Base-by-base conservation (phyloP, 345 rosid species). In the Theobroma cacao region DNA sequence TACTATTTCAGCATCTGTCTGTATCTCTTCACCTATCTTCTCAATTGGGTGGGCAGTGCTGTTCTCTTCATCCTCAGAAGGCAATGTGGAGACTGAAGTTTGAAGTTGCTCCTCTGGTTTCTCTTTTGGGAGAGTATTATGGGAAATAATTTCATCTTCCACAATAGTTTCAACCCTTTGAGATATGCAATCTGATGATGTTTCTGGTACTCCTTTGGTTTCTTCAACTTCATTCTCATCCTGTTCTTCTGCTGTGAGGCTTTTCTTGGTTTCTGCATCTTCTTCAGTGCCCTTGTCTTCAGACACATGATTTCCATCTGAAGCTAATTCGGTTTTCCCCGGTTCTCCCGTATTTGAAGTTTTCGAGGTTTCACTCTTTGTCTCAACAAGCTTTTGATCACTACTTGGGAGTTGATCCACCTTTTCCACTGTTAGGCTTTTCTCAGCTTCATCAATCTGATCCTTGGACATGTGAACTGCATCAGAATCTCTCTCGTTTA, bases 1-100 rank as follows among this genome's bases (percentile, higher is more conserved):
- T 75, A 43, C 66, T 12, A 18, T 69, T 70, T 55, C 75, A 45
- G n/a, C 77, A 11, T 73, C 76, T 31, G 45, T 72, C 60, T 47
- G 40, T 10, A 63, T 72, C 71, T 80, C 75, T 56, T 81, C 78
- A 34, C 22, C 72, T n/a, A 38, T 50, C 26, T 76, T 65, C 64
- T 47, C 63, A 63, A 5, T n/a, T 15, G 4, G 22, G 20, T 7
- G 38, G 31, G 17, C 59, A 4, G 30, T 34, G 64, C 11, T 26
- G 15, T 12, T 53, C 47, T 76, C 52, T 65, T 82, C 59, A 3
- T 52, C 65, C 53, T 74, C 76, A 58, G 79, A 59, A 74, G 76
- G 47, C 66, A 78, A 20, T 55, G 73, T 52, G 26, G 77, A 66
- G 7, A 81, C 47, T 3, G 64, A 52, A 60, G 41, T 75, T 4